These are phyloP conservation scores for Penstemon eatonii DNA, from an alignment of 257 asterid genomes.

Conservation along the genomic window DNA sequence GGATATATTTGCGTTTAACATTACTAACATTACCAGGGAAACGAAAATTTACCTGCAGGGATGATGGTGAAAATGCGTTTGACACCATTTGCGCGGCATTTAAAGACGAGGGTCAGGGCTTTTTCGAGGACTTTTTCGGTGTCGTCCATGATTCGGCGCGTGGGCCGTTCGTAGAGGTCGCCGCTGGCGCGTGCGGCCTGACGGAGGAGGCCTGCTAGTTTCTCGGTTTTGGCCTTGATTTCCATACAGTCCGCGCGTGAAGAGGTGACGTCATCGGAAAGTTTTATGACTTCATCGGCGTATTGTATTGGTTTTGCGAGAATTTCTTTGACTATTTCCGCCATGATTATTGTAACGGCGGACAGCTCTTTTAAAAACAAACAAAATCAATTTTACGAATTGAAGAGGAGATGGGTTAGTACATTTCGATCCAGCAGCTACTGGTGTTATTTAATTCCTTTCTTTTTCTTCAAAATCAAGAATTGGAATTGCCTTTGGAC, in stretches of 20 bases:
- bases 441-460: background rate
- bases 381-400: background rate
- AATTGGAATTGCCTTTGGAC: background rate
- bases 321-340: conserved; percentile 72
- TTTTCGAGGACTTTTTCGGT: conserved; percentile 65
- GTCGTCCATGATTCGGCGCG: conserved; percentile 77
- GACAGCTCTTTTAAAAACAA: conserved; percentile 29
- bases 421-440: background rate
- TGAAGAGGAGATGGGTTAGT: background rate
- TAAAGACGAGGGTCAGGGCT: conserved; percentile 57
- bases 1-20: too few species aligned
- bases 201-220: conserved; percentile 56
- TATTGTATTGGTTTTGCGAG: conserved; percentile 60
- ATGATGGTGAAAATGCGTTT: conserved; percentile 63
- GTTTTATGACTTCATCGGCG: conserved; percentile 61
- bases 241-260: conserved; percentile 58
- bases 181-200: conserved; percentile 68
- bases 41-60: conserved; percentile 25
- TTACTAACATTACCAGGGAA: too few species aligned
- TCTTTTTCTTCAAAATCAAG: background rate
- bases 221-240: conserved; percentile 52
- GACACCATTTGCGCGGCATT: conserved; percentile 66
- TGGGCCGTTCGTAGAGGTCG: conserved; percentile 72
- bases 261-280: conserved; percentile 48
- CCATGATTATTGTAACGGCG: conserved; percentile 51